Base-by-base conservation (phyloP, 2,329 filamentous ascomycete species). In the Aurifilum marmelostoma region DNA sequence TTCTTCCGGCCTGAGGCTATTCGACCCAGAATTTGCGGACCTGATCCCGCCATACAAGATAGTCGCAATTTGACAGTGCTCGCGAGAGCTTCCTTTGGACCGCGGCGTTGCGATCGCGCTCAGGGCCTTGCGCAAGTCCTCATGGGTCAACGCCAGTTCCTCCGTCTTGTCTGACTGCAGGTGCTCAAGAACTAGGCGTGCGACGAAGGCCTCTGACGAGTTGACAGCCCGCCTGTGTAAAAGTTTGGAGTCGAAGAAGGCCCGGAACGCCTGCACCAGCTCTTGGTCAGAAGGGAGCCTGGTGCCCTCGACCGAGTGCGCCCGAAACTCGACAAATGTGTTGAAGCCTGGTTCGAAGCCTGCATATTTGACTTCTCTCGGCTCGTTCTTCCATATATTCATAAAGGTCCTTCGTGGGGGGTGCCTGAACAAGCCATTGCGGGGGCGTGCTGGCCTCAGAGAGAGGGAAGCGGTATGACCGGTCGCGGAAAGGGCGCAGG, bases 341-440 rank as follows among this genome's bases (percentile, higher is more conserved):
- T 89, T 88, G 75, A 94, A 87, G 66, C 93, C 94, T 0, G 88
- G 91, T 75, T 89, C 91, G 70, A 89, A 82, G 74, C 89, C 85
- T 64, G 89, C 83, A 29, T 88, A 83, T 77, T 88, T 90, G 58
- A 89, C 79, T 68, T 86, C 81, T 69, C 87, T 84, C 24, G 88
- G 85, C 3, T 87, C 81, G 74, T 89, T 88, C 73, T 92, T 86
- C 61, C 93, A 81, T 54, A 71, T 65, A 34, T 85, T 84, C 74
- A 94, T 84, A 69, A 94, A 69, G 52, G 67, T 61, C 67, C 63
- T 66, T 66, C 66, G 69, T 27, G 67, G 60, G 14, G 67, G 67
- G 4, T 54, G 32, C 24, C 58, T 54, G 67, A 63, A 52, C 16
- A 59, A 34, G 29, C 32, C 60, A 58, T 47, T 64, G 43, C 59